phyloP scores from a whole-genome alignment of 306 rosid genomes.

The Casuarina cunninghamiana region DNA sequence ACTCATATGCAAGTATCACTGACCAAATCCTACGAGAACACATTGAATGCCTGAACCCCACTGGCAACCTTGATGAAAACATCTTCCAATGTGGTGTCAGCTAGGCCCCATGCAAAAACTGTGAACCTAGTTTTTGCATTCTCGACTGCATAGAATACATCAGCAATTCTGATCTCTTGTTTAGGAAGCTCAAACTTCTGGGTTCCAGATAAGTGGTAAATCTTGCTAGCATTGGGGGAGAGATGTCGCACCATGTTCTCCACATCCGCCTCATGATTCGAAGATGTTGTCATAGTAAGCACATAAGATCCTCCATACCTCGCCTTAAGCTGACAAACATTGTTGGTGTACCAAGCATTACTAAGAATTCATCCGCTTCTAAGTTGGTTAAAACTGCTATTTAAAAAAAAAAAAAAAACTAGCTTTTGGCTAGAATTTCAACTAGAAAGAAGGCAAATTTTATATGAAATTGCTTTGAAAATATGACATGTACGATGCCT shows the following conservation, averaged over 20 bases:
- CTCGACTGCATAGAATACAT: conserved; percentile 76
- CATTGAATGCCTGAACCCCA: conserved; percentile 57
- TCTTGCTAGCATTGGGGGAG: conserved; percentile 66
- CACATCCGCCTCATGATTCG: conserved; percentile 64
- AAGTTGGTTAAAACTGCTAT: background rate
- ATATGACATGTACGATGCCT: background rate
- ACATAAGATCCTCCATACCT: conserved; percentile 93
- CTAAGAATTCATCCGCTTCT: background rate
- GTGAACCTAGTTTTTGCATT: conserved; percentile 69
- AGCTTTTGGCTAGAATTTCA: background rate
- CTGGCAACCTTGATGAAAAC: conserved; percentile 92
- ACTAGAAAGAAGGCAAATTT: background rate
- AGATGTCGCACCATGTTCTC: conserved; percentile 61
- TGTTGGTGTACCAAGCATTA: conserved; percentile 13
- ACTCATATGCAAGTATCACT: background rate
- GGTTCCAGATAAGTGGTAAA: conserved; percentile 84
- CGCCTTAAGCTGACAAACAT: conserved; percentile 62
- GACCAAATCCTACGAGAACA: conserved; percentile 21
- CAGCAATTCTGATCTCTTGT: conserved; percentile 60
- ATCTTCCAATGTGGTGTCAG: conserved; percentile 95
- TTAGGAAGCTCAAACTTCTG: conserved; percentile 94
- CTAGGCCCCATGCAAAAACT: conserved; percentile 92
- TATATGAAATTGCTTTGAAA: background rate
- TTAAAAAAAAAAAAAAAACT: background rate
- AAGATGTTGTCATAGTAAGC: conserved; percentile 82